Conservation (phyloP, 352 stramenopile species). For the Globisporangium camurandrum region DNA sequence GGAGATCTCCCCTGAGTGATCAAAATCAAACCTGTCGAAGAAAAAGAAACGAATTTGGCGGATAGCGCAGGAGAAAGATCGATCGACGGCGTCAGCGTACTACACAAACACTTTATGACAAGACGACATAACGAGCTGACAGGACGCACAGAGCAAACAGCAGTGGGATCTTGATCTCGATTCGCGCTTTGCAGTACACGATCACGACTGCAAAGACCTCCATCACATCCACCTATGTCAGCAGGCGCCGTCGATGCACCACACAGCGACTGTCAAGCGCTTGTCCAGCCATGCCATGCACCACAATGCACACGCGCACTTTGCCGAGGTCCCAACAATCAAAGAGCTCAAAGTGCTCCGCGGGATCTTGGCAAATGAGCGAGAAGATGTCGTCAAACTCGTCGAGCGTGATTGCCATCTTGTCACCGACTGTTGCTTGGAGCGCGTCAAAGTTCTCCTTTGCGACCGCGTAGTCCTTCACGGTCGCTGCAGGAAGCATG, state of each 20-base stretch:
- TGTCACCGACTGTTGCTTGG: conserved; percentile 56
- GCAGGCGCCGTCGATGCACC: background rate
- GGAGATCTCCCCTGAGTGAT: conserved; percentile 63
- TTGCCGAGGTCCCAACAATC: conserved; percentile 53
- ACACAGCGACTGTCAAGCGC: background rate
- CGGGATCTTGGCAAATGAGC: conserved; percentile 57
- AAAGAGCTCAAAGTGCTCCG: conserved; percentile 66
- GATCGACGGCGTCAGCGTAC: too few relatives aligned
- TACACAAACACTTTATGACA: background rate
- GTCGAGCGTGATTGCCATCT: conserved; percentile 63
- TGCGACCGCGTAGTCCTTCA: conserved; percentile 34
- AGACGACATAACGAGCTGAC: background rate
- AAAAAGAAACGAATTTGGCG: background rate
- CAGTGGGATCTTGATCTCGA: conserved; percentile 61
- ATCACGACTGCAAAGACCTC: conserved; percentile 73
- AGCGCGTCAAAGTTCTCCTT: conserved; percentile 61
- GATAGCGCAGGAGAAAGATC: background rate
- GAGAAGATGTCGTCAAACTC: conserved; percentile 80
- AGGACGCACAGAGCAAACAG: conserved; percentile 61
- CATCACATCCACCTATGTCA: conserved; percentile 53
- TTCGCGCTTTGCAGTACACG: conserved; percentile 55
- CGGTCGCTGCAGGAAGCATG: conserved; percentile 13
- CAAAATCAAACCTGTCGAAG: conserved; percentile 71
- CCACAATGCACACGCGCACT: conserved; percentile 13
- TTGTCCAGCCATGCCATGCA: too few relatives aligned